phyloP scores from a whole-genome alignment of 257 asterid species.

The Nicotiana undulata region DNA sequence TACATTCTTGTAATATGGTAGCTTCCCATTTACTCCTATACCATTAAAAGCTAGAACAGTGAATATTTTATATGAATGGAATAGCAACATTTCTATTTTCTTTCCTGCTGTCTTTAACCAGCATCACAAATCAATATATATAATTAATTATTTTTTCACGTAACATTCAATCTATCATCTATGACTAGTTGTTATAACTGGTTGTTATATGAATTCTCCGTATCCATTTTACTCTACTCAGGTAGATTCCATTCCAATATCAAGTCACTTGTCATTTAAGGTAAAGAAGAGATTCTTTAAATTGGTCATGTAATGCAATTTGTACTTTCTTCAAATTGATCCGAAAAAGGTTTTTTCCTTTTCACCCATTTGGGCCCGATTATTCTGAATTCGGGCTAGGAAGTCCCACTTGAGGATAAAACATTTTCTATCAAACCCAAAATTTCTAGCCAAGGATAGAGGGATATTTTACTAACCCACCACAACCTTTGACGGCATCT shows the following conservation, averaged over 20 bases:
- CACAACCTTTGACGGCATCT: no score
- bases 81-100: neutral
- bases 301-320: neutral
- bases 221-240: neutral
- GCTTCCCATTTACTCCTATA: neutral
- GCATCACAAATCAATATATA: neutral
- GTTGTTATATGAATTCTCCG: neutral
- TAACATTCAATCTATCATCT: neutral
- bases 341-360: neutral
- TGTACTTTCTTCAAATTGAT: neutral
- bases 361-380: no score
- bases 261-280: neutral
- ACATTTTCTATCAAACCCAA: no score
- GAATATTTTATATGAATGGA: neutral
- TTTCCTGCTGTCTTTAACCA: neutral
- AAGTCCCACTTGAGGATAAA: no score
- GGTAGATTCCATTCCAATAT: neutral
- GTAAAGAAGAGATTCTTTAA: neutral
- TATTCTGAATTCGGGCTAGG: no score
- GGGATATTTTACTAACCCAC: no score
- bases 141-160: neutral
- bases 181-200: neutral
- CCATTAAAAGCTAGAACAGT: neutral
- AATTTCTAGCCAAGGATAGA: no score
- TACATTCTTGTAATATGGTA: neutral